Evolutionary conservation across 805 yeast species (phyloP), one percentile per base, ranked within the genome.

Genomic region (Gaillardinia entomophila): DNA sequence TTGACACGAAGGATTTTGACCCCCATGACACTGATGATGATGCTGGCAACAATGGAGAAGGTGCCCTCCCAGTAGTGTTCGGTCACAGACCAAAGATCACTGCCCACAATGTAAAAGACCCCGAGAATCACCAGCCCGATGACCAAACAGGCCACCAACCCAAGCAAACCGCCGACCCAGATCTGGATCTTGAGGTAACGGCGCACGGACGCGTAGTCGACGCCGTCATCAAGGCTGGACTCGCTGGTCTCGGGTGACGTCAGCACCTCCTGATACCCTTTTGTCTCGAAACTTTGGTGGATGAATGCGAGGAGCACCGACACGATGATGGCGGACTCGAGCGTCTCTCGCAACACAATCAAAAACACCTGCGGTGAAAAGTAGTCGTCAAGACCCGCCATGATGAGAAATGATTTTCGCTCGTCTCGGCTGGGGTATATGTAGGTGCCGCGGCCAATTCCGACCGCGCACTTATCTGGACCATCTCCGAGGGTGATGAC

Each of bases 21-120:
- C 2, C 73, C 74, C 73, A 68, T 67, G 10, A 63, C 53, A 4
- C 72, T 62, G 16, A 68, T 68, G 33, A 68, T 65, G 3, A 67
- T 41, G 36, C 70, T 62, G 26, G 73, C 71, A 6, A 66, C 20
- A 3, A 68, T 61, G 12, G 71, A 66, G 35, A 68, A 67, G 2
- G 54, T 46, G 2, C 69, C 71, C 42, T 68, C 73, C 73, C 74
- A 68, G 38, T 66, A 66, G 40, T 66, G 73, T 38, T 68, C 73
- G 4, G 73, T 54, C 6, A 57, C 40, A 1, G 71, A 40, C 74
- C 74, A 68, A 13, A 67, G 43, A 42, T 68, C 73, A 24, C 43
- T 60, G 2, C 70, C 72, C 5, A 68, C 37, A n/a, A 51, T 41
- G 37, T 66, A 66, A 36, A 68, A 68, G 11, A 65, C 52, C 10